Percentiles rank a stretch among this genome's conserved stretches.
Evolutionary conservation across 2,329 filamentous ascomycete genomes (phyloP).

Genomic region (Talaromyces sp.): DNA sequence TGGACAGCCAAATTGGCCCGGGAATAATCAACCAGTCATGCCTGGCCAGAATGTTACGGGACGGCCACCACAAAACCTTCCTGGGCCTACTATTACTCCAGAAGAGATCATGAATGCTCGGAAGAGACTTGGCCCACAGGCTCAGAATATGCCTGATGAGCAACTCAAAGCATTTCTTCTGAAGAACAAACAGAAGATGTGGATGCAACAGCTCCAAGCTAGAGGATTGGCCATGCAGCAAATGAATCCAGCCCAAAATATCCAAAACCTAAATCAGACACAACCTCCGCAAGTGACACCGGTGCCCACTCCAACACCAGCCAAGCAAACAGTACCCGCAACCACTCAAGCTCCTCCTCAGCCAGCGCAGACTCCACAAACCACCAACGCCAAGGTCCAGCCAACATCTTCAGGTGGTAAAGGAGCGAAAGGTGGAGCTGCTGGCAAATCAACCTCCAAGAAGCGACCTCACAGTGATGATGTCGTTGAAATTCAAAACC

Average conservation of each 20-base stretch:
- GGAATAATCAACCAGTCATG: slow-evolving; percentile 31
- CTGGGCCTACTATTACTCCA: slow-evolving; percentile 31
- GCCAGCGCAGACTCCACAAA: slow-evolving; percentile 28
- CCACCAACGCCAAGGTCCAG: slow-evolving; percentile 19
- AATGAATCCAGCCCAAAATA: slow-evolving; percentile 24
- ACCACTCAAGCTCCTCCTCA: slow-evolving; percentile 29
- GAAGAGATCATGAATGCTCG: slow-evolving; percentile 40
- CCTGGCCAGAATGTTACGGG: slow-evolving; percentile 30
- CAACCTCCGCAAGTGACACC: slow-evolving; percentile 29
- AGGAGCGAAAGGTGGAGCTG: slow-evolving; percentile 26
- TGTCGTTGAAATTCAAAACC: slow-evolving; percentile 43
- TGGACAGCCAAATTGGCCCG: slow-evolving; percentile 27
- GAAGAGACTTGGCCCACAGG: slow-evolving; percentile 35
- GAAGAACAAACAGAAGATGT: slow-evolving; percentile 38
- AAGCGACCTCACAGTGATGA: slow-evolving; percentile 51
- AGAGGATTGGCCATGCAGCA: slow-evolving; percentile 28
- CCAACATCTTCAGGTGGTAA: slow-evolving; percentile 11
- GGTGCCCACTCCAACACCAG: slow-evolving; percentile 28
- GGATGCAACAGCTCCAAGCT: slow-evolving; percentile 30
- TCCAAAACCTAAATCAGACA: slow-evolving; percentile 25
- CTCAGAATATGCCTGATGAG: slow-evolving; percentile 42
- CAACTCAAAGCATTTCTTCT: slow-evolving; percentile 40
- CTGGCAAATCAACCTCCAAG: slow-evolving; percentile 36
- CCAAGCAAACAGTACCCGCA: slow-evolving; percentile 24
- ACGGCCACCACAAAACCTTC: slow-evolving; percentile 27